Base-by-base conservation (phyloP, 345 rosid species). In the Arabidopsis thaliana region DNA sequence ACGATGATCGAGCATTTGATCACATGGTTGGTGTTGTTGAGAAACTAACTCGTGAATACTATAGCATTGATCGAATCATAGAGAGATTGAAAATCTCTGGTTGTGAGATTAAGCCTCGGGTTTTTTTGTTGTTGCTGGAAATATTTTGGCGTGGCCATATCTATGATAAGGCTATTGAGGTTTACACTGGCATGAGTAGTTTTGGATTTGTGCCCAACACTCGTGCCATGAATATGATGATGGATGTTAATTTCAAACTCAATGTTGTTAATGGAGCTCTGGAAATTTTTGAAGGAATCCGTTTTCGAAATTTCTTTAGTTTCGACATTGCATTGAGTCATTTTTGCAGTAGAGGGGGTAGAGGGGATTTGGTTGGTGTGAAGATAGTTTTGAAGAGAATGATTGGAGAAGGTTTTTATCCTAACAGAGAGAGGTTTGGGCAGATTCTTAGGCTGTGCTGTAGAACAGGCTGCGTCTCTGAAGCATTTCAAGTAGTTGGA, bases 61-160 rank as follows among this genome's bases (percentile, higher is more conserved):
- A 48, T 9, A 67, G 74, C 22, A 81, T 87, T 42, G 67, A 64
- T 69, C 70, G 80, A 52, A 60, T 91, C 63, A 51, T 89, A 44
- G 37, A 63, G 59, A 88, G 69, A 42, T 73, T 91, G 62, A 79
- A 59, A 61, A 65, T 42, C 7, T 48, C 79, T 14, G 96, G 97
- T 36, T 79, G 83, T 61, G 78, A 34, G 8, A 76, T 58, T 32
- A 80, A 85, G 81, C 82, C 90, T 8, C 83, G 79, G 8, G 84
- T 80, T 37, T 89, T 87, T 57, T 74, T 85, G 81, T 74, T 87
- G 20, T 61, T 91, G 68, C 53, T 91, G 63, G 85, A 93, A 83
- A 84, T 89, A 65, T 89, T 81, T 72, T 91, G 97, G 96, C 86
- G 78, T 65, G 94, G 90, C 71, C 83, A 82, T 45, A 57, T 78